Evolutionary conservation across 805 yeast species (phyloP).

Genomic region (Suhomyces xylopsoci): DNA sequence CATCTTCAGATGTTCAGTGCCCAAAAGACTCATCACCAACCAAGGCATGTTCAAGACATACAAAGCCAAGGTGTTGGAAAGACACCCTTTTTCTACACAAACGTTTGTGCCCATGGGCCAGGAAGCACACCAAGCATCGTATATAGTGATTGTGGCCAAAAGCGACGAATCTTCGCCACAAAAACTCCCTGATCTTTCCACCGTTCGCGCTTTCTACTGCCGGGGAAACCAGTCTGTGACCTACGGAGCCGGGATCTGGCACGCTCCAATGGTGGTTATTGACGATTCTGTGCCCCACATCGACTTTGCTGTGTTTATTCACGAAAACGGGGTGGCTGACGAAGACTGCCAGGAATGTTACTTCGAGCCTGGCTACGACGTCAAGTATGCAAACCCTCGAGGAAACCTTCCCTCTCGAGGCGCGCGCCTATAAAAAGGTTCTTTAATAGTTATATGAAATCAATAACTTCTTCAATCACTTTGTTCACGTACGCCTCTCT

Average conservation of each 20-base stretch:
- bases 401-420: not conserved
- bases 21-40: slow-evolving; percentile 50
- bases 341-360: slow-evolving; percentile 84
- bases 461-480: slow-evolving; percentile 38
- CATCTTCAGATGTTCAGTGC: slow-evolving; percentile 78
- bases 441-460: slow-evolving; percentile 23
- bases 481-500: slow-evolving; percentile 31
- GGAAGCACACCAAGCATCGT: slow-evolving; percentile 46
- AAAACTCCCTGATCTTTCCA: slow-evolving; percentile 58
- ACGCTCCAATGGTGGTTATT: slow-evolving; percentile 92
- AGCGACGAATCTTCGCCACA: slow-evolving; percentile 36
- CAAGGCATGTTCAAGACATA: slow-evolving; percentile 28
- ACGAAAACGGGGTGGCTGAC: slow-evolving; percentile 74
- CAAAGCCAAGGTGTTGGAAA: slow-evolving; percentile 68
- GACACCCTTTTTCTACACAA: slow-evolving; percentile 88
- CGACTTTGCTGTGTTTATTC: slow-evolving; percentile 86
- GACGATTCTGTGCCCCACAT: slow-evolving; percentile 48
- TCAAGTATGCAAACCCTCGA: slow-evolving; percentile 21
- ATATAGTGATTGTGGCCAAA: slow-evolving; percentile 77
- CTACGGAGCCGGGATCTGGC: slow-evolving; percentile 86
- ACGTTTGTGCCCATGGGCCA: slow-evolving; percentile 91
- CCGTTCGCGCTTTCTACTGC: slow-evolving; percentile 67
- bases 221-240: slow-evolving; percentile 87
- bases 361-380: slow-evolving; percentile 55
- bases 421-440: not conserved